Percentiles rank a stretch among this genome's conserved stretches.
phyloP scores from a whole-genome alignment of 768 basidiomycete species.

The Cyclocybe aegerita region DNA sequence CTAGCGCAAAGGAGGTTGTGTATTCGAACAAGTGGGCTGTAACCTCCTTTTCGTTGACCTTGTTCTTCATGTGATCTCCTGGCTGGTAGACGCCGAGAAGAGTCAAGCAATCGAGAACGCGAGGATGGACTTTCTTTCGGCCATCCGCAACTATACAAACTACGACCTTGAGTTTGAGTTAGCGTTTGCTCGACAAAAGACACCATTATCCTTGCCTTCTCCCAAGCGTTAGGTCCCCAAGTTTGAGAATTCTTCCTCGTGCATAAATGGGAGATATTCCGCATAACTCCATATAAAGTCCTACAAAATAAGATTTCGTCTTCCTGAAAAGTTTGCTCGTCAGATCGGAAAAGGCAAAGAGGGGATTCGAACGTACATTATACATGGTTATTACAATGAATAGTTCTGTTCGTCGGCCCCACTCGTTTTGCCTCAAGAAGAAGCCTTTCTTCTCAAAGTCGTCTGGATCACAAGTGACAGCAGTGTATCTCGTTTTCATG shows the following conservation, averaged over 20 bases:
- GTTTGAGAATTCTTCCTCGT: constrained; percentile 88
- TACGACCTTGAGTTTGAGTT: constrained; percentile 57
- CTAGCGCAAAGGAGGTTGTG: constrained; percentile 77
- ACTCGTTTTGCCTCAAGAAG: constrained; percentile 81
- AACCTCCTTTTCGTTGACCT: constrained; percentile 58
- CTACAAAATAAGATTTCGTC: constrained; percentile 89
- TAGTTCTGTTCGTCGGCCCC: constrained; percentile 79
- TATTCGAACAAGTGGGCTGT: constrained; percentile 78
- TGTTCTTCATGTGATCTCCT: constrained; percentile 47
- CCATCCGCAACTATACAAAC: constrained; percentile 93
- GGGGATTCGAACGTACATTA: constrained; percentile 55
- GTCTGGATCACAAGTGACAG: constrained; percentile 92
- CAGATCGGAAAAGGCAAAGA: neutral
- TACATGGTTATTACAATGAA: constrained; percentile 97
- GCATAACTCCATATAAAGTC: constrained; percentile 95
- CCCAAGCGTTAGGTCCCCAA: constrained; percentile 97
- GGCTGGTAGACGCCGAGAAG: constrained; percentile 91
- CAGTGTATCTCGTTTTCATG: constrained; percentile 75
- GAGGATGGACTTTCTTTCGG: constrained; percentile 77
- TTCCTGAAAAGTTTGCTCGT: constrained; percentile 46
- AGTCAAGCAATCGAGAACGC: constrained; percentile 86
- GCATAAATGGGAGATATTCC: constrained; percentile 77
- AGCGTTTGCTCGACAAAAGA: neutral
- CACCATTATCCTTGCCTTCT: constrained; percentile 56
- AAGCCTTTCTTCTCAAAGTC: constrained; percentile 85